phyloP scores from a whole-genome alignment of 768 basidiomycete genomes.

The Panus rudis region DNA sequence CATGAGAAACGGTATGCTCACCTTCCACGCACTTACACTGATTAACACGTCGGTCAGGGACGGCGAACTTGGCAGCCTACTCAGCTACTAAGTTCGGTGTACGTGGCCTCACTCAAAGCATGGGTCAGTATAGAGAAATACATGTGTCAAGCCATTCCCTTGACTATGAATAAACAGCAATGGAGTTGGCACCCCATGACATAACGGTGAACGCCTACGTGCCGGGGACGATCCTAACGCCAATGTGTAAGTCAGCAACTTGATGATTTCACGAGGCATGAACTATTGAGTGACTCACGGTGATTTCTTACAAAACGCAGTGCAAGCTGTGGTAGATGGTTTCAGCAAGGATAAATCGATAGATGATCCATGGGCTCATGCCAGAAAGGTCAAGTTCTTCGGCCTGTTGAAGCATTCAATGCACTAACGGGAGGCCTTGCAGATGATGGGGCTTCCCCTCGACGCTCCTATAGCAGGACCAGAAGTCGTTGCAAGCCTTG shows the following conservation, averaged over 20 bases:
- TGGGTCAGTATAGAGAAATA: not conserved
- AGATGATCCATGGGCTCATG: too few species aligned
- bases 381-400: too few species aligned
- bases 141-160: not conserved
- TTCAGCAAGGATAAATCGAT: not conserved
- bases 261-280: not conserved
- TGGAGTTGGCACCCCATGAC: constrained; percentile 15
- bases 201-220: constrained; percentile 24
- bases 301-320: not conserved
- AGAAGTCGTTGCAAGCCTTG: constrained; percentile 8
- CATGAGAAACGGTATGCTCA: too few species aligned
- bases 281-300: not conserved
- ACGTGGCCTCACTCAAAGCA: constrained; percentile 17
- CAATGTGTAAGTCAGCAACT: constrained; percentile 8
- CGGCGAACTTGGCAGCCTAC: constrained; percentile 12
- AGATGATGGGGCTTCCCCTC: not conserved
- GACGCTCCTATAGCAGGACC: not conserved
- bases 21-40: too few species aligned
- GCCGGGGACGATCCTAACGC: constrained; percentile 17
- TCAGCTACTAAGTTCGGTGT: constrained; percentile 21
- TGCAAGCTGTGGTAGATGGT: not conserved
- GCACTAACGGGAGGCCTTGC: too few species aligned
- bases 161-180: constrained; percentile 6
- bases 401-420: too few species aligned
- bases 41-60: too few species aligned